A percentile compares a stretch with the other conserved stretches of the same genome.
Conservation (phyloP, 768 basidiomycete species). For the Mycena epipterygia region DNA sequence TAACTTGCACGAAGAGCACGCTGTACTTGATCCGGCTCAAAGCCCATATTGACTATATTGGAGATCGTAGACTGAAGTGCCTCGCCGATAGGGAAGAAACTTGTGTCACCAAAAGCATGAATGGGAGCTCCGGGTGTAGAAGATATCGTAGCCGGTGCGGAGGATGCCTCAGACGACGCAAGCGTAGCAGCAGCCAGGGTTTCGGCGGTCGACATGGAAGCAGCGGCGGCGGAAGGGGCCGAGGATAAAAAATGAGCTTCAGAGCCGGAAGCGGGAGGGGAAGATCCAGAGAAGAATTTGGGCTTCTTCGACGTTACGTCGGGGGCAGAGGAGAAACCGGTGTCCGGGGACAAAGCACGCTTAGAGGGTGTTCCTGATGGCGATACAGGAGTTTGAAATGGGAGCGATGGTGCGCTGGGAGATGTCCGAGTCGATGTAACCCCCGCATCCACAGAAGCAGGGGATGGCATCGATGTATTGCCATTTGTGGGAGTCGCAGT, state of each 20-base stretch:
- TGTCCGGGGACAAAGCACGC: neutral
- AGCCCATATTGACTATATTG: neutral
- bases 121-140: neutral
- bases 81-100: neutral
- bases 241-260: neutral
- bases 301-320: neutral
- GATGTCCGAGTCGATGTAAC: too few relatives aligned
- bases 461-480: too few relatives aligned
- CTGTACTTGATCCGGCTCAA: neutral
- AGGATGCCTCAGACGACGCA: neutral
- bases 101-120: neutral
- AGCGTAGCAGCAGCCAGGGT: neutral
- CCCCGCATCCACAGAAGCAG: too few relatives aligned
- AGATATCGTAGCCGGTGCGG: neutral
- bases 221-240: neutral
- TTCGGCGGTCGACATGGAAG: neutral
- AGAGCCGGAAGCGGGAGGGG: neutral
- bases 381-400: neutral
- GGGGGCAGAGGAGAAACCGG: neutral
- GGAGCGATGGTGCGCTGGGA: neutral
- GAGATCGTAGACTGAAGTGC: neutral
- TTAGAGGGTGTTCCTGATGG: neutral
- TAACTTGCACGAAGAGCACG: neutral
- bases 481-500: too few relatives aligned
- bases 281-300: neutral